Percentiles rank a stretch among this genome's conserved stretches.
These are phyloP conservation scores for Thinopyrum elongatum DNA, from an alignment of 176 grass and related monocot species.

Conservation along the genomic window DNA sequence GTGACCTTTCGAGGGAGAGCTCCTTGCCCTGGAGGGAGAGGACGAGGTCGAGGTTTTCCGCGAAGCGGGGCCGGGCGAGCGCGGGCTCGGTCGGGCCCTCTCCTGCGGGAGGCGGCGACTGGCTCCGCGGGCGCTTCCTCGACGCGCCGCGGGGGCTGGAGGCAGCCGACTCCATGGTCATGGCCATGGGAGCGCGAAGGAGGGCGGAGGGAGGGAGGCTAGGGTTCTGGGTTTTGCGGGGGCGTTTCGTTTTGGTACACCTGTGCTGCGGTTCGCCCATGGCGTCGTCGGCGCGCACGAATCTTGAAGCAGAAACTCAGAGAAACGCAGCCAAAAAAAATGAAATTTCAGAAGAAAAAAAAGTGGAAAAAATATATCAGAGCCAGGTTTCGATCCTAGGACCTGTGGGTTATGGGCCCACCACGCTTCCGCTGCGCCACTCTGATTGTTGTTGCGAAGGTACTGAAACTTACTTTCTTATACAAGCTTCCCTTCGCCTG, in stretches of 20 bases:
- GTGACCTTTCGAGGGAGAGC: slow-evolving; percentile 61
- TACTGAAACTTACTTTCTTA: background rate
- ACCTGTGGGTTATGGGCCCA: slow-evolving; percentile 98
- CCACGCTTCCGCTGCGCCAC: slow-evolving; percentile 92
- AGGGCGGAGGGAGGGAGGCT: background rate
- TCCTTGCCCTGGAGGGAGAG: slow-evolving; percentile 84
- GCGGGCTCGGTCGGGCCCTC: background rate
- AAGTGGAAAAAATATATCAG: slow-evolving; percentile 22
- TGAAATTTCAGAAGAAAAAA: background rate
- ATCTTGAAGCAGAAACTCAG: too few relatives aligned
- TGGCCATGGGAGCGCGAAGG: slow-evolving; percentile 26
- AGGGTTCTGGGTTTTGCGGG: slow-evolving; percentile 59
- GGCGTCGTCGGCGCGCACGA: too few relatives aligned
- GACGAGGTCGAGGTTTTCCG: slow-evolving; percentile 73
- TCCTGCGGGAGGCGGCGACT: background rate
- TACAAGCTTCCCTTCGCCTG: background rate
- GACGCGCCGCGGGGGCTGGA: background rate
- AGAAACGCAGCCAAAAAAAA: too few relatives aligned
- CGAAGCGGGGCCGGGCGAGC: background rate
- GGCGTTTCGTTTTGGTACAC: background rate
- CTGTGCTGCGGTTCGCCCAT: background rate
- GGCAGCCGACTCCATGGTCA: slow-evolving; percentile 30
- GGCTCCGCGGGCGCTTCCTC: slow-evolving; percentile 43
- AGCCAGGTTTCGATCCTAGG: slow-evolving; percentile 87
- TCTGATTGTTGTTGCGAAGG: slow-evolving; percentile 25